These are phyloP conservation scores for Rhododendron kiyosumense DNA, from an alignment of 148 eudicot genomes.

Conservation along the genomic window DNA sequence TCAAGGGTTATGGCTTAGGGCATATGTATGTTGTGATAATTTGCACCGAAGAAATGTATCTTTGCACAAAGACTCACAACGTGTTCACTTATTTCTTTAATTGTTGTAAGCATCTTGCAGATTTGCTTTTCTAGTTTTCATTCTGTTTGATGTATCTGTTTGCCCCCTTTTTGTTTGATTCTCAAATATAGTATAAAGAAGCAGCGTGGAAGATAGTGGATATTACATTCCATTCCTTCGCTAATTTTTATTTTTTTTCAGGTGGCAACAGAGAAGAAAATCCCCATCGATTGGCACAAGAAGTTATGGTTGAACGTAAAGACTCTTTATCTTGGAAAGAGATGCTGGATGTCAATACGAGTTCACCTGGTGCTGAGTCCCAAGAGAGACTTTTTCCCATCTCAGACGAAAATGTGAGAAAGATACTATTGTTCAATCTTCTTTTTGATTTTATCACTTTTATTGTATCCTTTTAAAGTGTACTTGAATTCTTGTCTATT, in stretches of 20 bases:
- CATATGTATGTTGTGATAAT: not conserved
- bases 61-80: not conserved
- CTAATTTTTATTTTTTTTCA: not conserved
- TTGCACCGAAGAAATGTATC: not conserved
- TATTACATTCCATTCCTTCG: not conserved
- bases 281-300: not conserved
- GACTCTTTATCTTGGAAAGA: slow-evolving; percentile 15
- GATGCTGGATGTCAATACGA: not conserved
- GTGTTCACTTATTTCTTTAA: not conserved
- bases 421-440: not conserved
- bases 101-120: not conserved
- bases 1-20: not conserved
- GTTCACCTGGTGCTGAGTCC: slow-evolving; percentile 8
- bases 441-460: not conserved
- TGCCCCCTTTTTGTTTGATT: not conserved
- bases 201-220: not conserved
- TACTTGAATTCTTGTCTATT: not conserved
- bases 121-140: not conserved
- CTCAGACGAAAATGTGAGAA: slow-evolving; percentile 5
- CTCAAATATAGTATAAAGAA: not conserved
- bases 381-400: not conserved
- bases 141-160: not conserved
- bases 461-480: not conserved
- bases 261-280: slow-evolving; percentile 11
- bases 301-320: slow-evolving; percentile 9